Conservation (phyloP, 345 rosid genomes). For the Salix dunnii region DNA sequence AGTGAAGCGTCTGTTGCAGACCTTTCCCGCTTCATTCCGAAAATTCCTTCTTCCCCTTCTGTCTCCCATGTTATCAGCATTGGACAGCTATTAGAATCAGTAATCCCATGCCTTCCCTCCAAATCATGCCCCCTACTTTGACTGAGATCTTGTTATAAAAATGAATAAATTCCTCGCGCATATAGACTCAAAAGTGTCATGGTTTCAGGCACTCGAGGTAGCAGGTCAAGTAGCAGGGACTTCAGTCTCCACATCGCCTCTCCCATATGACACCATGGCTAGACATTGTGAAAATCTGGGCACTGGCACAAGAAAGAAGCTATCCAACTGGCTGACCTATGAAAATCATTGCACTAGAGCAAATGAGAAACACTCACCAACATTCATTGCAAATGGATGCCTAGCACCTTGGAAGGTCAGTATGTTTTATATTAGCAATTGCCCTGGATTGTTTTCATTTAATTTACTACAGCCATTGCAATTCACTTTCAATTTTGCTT, state of each 20-base stretch:
- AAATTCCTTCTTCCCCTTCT: constrained; percentile 59
- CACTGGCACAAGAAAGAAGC: constrained; percentile 70
- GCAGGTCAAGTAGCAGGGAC: constrained; percentile 93
- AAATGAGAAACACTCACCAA: constrained; percentile 21
- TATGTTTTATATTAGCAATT: not conserved
- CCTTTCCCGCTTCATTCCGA: constrained; percentile 50
- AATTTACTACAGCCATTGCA: no score
- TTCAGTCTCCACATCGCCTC: constrained; percentile 77
- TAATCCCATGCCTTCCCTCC: constrained; percentile 27
- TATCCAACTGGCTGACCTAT: constrained; percentile 77
- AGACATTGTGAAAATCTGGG: constrained; percentile 87
- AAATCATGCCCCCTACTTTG: not conserved
- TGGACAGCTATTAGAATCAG: constrained; percentile 90
- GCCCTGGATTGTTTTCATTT: no score
- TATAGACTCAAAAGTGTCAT: not conserved
- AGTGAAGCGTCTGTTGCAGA: constrained; percentile 74
- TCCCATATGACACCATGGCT: constrained; percentile 76
- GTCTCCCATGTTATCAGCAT: constrained; percentile 69
- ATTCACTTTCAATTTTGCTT: no score
- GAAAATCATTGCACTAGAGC: constrained; percentile 46
- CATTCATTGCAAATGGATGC: constrained; percentile 23
- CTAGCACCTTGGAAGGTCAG: constrained; percentile 48
- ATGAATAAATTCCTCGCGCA: not conserved
- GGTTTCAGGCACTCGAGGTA: constrained; percentile 78
- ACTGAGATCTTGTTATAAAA: not conserved